A percentile compares a stretch with the other conserved stretches of the same genome.
Evolutionary conservation across 2,329 filamentous ascomycete genomes (phyloP).

Genomic region (Stagonosporopsis chrysanthemi): DNA sequence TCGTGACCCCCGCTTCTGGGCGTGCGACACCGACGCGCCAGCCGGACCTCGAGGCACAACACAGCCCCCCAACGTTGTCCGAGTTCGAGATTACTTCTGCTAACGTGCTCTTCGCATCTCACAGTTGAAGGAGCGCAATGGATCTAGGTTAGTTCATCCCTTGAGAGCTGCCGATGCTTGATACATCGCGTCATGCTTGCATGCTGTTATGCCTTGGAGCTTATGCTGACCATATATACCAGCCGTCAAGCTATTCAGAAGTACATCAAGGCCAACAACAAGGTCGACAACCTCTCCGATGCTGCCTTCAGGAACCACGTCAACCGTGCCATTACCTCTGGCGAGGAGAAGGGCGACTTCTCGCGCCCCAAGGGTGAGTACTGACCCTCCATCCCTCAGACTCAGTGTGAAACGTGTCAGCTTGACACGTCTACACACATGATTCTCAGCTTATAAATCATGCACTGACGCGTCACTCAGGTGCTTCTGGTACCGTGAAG

Average conservation of each 20-base stretch:
- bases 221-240: conserved; percentile 47
- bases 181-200: conserved; percentile 38
- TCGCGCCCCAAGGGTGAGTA: conserved; percentile 86
- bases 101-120: conserved; percentile 57
- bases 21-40: conserved; percentile 46
- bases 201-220: conserved; percentile 29
- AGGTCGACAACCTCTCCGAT: conserved; percentile 62
- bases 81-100: conserved; percentile 40
- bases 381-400: background rate
- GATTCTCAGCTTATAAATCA: background rate
- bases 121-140: conserved; percentile 74
- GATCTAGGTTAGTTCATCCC: conserved; percentile 67
- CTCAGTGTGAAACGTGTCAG: background rate
- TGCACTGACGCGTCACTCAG: conserved; percentile 55
- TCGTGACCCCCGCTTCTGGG: conserved; percentile 47
- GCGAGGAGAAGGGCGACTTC: conserved; percentile 87
- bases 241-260: conserved; percentile 78
- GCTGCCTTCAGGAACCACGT: conserved; percentile 75
- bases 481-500: conserved; percentile 89
- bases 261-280: conserved; percentile 76
- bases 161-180: conserved; percentile 31
- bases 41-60: conserved; percentile 42
- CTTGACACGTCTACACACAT: background rate
- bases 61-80: conserved; percentile 21
- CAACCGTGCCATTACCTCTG: conserved; percentile 82